Evolutionary conservation across 164 flowering plant species (phyloP).

Genomic region (Dillenia turbinata): DNA sequence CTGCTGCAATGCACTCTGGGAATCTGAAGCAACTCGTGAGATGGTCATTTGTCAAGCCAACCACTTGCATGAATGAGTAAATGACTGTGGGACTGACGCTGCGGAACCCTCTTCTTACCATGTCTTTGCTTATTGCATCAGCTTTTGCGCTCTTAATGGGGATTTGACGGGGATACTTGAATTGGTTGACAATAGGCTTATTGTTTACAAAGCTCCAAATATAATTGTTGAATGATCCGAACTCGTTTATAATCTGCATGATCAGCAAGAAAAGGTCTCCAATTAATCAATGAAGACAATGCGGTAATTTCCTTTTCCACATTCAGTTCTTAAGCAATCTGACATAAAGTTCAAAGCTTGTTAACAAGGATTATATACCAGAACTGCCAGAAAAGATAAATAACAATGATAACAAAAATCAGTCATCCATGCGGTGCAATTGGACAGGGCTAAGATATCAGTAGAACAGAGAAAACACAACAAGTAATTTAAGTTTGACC

Average conservation of each 20-base stretch:
- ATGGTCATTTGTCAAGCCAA: conserved; percentile 36
- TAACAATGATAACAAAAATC: too few relatives aligned
- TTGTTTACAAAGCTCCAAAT: conserved; percentile 31
- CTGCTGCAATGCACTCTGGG: conserved; percentile 16
- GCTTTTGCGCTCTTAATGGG: conserved; percentile 35
- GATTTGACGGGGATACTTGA: conserved; percentile 32
- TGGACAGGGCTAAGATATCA: too few relatives aligned
- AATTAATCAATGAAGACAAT: too few relatives aligned
- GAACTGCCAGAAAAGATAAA: too few relatives aligned
- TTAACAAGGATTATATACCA: too few relatives aligned
- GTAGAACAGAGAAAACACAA: too few relatives aligned
- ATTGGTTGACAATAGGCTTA: conserved; percentile 26
- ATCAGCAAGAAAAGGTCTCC: too few relatives aligned
- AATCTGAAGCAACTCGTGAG: conserved; percentile 32
- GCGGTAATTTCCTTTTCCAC: too few relatives aligned
- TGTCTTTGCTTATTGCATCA: conserved; percentile 33
- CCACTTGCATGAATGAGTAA: conserved; percentile 37
- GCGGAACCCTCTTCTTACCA: conserved; percentile 31
- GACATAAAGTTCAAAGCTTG: too few relatives aligned
- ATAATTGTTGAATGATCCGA: conserved; percentile 31
- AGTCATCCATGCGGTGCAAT: too few relatives aligned
- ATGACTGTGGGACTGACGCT: conserved; percentile 31
- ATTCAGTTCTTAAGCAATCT: too few relatives aligned
- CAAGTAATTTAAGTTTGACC: too few relatives aligned
- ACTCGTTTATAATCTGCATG: conserved; percentile 23